These are phyloP conservation scores for Cryphonectria radicalis DNA, from an alignment of 2,329 filamentous ascomycete genomes.

Conservation along the genomic window DNA sequence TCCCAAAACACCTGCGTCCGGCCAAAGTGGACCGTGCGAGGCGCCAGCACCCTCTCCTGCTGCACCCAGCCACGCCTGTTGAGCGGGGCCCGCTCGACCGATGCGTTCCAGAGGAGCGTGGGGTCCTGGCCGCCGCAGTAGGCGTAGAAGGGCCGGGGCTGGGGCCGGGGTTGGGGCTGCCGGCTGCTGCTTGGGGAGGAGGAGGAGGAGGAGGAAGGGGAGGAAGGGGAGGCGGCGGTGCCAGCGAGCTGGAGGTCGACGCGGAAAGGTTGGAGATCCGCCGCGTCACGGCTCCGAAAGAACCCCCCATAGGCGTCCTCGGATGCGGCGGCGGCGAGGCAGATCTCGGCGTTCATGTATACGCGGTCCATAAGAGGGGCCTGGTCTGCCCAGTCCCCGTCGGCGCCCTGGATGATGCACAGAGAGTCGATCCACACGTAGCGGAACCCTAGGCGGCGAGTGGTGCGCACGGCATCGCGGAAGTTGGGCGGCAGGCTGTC, in stretches of 20 bases:
- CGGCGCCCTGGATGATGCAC: constrained; percentile 14
- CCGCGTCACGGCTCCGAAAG: constrained; percentile 1
- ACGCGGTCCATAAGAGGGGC: constrained; percentile 12
- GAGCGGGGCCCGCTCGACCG: constrained; percentile 4
- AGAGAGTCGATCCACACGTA: constrained; percentile 19
- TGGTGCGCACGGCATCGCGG: background rate
- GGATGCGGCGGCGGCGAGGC: constrained; percentile 9
- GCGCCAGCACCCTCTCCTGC: constrained; percentile 14
- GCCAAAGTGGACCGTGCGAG: constrained; percentile 13
- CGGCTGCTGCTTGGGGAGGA: background rate
- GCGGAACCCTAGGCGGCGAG: background rate
- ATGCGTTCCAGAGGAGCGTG: too few species aligned
- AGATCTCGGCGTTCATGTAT: constrained; percentile 13
- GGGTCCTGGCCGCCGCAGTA: constrained; percentile 1
- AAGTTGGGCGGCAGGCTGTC: background rate
- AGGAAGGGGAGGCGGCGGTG: background rate
- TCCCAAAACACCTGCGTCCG: constrained; percentile 14
- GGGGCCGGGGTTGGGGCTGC: background rate
- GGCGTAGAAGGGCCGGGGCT: background rate
- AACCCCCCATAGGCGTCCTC: constrained; percentile 9
- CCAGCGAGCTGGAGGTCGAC: background rate
- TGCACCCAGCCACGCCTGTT: constrained; percentile 16
- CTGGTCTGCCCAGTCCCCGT: constrained; percentile 12
- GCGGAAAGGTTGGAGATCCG: background rate
- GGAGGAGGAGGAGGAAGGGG: background rate